Base-by-base conservation (phyloP, 1,284 basidiomycete species). In the Moesziomyces globuligerus region DNA sequence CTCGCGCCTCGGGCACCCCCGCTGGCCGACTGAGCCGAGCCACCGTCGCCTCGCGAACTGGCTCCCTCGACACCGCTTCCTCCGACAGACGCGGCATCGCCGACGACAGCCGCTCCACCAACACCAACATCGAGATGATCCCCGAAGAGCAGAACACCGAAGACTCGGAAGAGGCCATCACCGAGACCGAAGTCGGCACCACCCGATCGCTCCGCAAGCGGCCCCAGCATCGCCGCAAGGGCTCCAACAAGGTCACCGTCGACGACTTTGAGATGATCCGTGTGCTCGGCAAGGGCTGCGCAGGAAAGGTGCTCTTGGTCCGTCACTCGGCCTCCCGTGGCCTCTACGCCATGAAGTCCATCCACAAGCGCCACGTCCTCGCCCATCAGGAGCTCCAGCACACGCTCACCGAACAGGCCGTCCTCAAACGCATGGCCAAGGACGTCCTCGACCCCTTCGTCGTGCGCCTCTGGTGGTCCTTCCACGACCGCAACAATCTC, bases 341-440 rank as follows among this genome's bases (percentile, higher is more conserved):
- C 23, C 60, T 81, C 34, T 82, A 73, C 54, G 80, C 80, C 11
- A 81, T 82, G 79, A 82, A 82, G 48, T 80, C 81, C 41, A 73
- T 82, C 7, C 74, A 77, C 49, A 82, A 82, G 59, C 69, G 76
- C 48, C 79, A 82, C 42, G 81, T 82, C 65, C 72, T 81, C 21
- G 81, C 80, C 41, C 76, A 80, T 15, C 80, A 82, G 57, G 81
- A 82, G 66, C 68, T 82, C 29, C 78, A 79, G 54, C 79, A 80
- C 36, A 80, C 78, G 37, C 73, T 81, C 56, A 76, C 80, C 20
- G 80, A 82, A 59, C 80, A 81, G 53, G 69, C 76, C 55, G 81
- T 82, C 34, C 70, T 82, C 51, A 93, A 91, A 83, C 87, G 91
- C 48, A 94, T 97, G 90, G 84, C 85, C 5, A 77, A 77, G 23